A percentile compares a stretch with the other conserved stretches of the same genome.
phyloP scores from a whole-genome alignment of 805 yeast genomes.

The Starmerella geochares region DNA sequence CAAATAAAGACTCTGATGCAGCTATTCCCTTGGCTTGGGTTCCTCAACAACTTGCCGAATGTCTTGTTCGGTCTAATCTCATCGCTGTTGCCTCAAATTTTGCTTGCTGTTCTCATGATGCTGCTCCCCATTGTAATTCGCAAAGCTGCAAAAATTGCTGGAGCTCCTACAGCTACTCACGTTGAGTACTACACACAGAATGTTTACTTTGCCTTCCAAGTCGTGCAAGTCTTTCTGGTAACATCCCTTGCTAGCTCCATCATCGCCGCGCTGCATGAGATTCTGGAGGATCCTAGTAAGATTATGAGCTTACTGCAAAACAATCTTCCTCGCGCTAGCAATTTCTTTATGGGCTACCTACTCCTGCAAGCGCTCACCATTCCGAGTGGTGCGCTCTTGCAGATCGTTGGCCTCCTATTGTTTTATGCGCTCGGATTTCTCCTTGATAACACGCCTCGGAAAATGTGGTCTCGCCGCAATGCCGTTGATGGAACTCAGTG shows the following conservation, averaged over 20 bases:
- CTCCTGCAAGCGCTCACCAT: conserved; percentile 70
- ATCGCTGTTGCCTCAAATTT: conserved; percentile 73
- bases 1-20: conserved; percentile 52
- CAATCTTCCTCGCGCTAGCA: conserved; percentile 80
- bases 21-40: conserved; percentile 51
- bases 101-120: conserved; percentile 73
- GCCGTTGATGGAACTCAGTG: conserved; percentile 57
- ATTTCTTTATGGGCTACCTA: conserved; percentile 78
- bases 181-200: conserved; percentile 75
- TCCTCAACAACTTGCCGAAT: conserved; percentile 63
- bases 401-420: conserved; percentile 60
- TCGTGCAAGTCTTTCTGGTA: conserved; percentile 78
- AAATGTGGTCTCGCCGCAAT: conserved; percentile 72
- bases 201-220: conserved; percentile 85
- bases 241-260: conserved; percentile 76
- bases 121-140: conserved; percentile 77
- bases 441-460: conserved; percentile 81
- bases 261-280: conserved; percentile 62
- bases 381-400: conserved; percentile 67
- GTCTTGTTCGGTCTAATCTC: conserved; percentile 73
- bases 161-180: conserved; percentile 58
- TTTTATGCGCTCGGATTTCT: conserved; percentile 59
- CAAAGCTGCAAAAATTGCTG: conserved; percentile 63
- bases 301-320: conserved; percentile 69
- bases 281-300: conserved; percentile 52